A percentile compares a stretch with the other conserved stretches of the same genome.
Evolutionary conservation across 441 rosid genomes (phyloP).

Genomic region (Jatropha podagrica): DNA sequence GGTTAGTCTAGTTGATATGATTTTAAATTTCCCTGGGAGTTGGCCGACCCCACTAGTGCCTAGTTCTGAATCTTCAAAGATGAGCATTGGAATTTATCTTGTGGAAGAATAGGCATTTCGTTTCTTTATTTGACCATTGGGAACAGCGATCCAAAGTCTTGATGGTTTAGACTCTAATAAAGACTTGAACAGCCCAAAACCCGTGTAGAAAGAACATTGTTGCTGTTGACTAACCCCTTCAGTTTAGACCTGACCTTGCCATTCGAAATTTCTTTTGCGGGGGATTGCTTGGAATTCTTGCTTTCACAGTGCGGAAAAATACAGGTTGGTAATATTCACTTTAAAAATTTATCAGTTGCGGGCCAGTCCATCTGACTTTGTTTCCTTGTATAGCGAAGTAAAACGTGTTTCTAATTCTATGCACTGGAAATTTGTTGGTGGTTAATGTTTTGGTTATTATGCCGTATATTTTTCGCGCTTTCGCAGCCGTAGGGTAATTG

Average conservation of each 20-base stretch:
- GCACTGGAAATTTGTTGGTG: not conserved
- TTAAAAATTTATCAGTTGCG: not conserved
- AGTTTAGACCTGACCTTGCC: not conserved
- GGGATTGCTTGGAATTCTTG: not conserved
- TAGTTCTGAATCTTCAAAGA: conserved; percentile 12
- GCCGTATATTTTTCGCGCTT: too few species aligned
- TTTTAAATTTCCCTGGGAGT: conserved; percentile 4
- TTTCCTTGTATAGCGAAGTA: not conserved
- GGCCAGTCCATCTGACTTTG: not conserved
- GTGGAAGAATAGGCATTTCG: not conserved
- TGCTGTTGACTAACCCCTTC: not conserved
- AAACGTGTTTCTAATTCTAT: not conserved
- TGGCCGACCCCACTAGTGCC: conserved; percentile 27
- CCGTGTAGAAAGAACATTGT: conserved; percentile 8
- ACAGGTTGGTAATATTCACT: not conserved
- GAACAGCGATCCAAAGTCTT: conserved; percentile 14
- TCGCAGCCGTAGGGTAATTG: not conserved
- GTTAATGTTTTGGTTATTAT: not conserved
- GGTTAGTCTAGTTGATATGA: not conserved
- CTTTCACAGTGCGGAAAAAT: conserved; percentile 3
- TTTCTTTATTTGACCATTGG: not conserved
- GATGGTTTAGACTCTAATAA: not conserved
- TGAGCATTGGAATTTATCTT: conserved; percentile 2
- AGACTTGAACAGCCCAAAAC: not conserved
- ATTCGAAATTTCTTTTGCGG: conserved; percentile 4